Evolutionary conservation across 2,329 filamentous ascomycete species (phyloP), one percentile per base, ranked within the genome.

Genomic region (Ceratocystis ficicola): DNA sequence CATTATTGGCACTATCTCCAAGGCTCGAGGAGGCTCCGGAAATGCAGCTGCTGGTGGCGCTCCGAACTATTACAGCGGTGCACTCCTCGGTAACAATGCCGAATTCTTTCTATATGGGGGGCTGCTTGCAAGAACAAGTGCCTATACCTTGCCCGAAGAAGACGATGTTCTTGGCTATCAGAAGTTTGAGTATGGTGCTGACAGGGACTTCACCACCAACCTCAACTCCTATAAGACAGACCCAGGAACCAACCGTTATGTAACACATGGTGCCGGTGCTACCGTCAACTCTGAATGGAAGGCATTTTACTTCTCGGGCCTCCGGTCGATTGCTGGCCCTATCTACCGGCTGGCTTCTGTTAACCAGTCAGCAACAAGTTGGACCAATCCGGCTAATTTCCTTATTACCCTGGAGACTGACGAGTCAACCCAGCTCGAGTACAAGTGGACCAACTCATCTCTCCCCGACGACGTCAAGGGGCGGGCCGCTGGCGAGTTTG

Each of bases 251-350:
- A 88, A 81, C 22, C 78, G 82, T 62, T 88, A 87, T 70, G 70
- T 89, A 25, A 82, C 85, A 0, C 84, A 81, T 69, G 87, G 87
- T 20, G 87, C 81, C 1, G 81, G 79, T 0, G 84, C 79, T 10
- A 88, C 78, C 55, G 84, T 82, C 0, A 86, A 86, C 0, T 88
- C 86, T 0, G 87, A 90, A 73, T 86, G 88, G 69, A 79, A 84
- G 69, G 86, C 85, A 0, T 90, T 84, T 77, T 89, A 89, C 70
- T 88, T 90, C 69, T 83, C 84, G 0, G 87, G 87, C 0, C 75
- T 86, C 73, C 80, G 76, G 15, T 78, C 83, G 0, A 73, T 77
- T 0, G 79, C 75, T 70, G 83, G 83, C 0, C 74, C 77, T 0
- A 80, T 88, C 55, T 78, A 76, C 66, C 30, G 30, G 30, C 30